Percentiles rank a stretch among this genome's conserved stretches.
phyloP scores from a whole-genome alignment of 2,329 filamentous ascomycete species.

The Colletotrichum eleusines region DNA sequence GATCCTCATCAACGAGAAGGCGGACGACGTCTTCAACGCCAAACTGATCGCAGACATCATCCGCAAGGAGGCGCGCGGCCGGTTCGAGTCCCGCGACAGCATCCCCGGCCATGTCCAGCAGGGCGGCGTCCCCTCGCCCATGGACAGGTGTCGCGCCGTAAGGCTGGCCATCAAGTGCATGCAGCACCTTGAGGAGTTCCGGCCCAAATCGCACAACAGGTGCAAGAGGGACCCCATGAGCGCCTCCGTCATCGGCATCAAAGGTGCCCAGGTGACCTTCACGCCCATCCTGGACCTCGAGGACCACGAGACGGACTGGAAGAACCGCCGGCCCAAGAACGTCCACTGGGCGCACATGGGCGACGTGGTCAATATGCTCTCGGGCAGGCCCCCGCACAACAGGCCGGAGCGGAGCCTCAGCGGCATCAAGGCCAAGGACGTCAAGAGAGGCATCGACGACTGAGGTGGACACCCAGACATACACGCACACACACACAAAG shows the following conservation, averaged over 20 bases:
- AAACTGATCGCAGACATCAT: slow-evolving; percentile 97
- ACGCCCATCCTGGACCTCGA: slow-evolving; percentile 85
- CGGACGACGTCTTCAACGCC: slow-evolving; percentile 89
- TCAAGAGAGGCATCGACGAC: slow-evolving; percentile 63
- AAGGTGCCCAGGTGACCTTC: slow-evolving; percentile 91
- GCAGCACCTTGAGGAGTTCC: slow-evolving; percentile 86
- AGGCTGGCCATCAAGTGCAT: slow-evolving; percentile 94
- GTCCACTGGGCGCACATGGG: slow-evolving; percentile 90
- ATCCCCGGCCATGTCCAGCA: slow-evolving; percentile 96
- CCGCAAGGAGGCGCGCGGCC: slow-evolving; percentile 88
- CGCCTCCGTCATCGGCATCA: slow-evolving; percentile 88
- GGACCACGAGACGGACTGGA: slow-evolving; percentile 91
- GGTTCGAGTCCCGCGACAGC: slow-evolving; percentile 92
- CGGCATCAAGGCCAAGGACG: slow-evolving; percentile 70
- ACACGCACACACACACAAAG: background rate
- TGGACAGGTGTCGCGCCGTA: slow-evolving; percentile 94
- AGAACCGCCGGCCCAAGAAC: slow-evolving; percentile 83
- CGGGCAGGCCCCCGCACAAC: slow-evolving; percentile 73
- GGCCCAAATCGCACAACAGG: slow-evolving; percentile 72
- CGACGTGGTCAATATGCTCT: slow-evolving; percentile 85
- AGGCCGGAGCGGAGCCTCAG: slow-evolving; percentile 62
- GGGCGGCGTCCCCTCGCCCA: slow-evolving; percentile 90
- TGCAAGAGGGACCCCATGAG: slow-evolving; percentile 81
- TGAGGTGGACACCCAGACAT: background rate
- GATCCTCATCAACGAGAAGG: slow-evolving; percentile 96